Evolutionary conservation across 768 basidiomycete species (phyloP).

Genomic region (Coprinopsis strossmayeri): DNA sequence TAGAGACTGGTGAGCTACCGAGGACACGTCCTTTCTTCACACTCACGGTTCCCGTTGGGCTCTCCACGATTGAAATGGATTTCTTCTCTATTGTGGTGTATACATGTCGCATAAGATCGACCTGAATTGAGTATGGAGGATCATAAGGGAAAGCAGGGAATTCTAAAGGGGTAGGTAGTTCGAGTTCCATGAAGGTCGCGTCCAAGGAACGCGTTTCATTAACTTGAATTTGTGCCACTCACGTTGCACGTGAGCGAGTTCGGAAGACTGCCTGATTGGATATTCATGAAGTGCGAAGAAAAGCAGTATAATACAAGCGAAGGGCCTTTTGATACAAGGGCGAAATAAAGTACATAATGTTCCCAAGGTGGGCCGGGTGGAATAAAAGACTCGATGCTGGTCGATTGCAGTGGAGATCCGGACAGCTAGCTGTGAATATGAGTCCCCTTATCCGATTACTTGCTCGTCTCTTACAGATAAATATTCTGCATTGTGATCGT

Average conservation of each 20-base stretch:
- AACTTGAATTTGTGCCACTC: not conserved
- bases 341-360: not conserved
- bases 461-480: no score
- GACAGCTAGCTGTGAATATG: no score
- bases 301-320: not conserved
- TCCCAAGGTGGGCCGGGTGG: not conserved
- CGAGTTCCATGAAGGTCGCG: slow-evolving; percentile 29
- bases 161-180: slow-evolving; percentile 53
- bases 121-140: slow-evolving; percentile 79
- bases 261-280: no score
- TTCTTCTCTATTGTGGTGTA: slow-evolving; percentile 72
- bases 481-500: no score
- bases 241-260: not conserved
- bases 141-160: slow-evolving; percentile 85
- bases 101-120: slow-evolving; percentile 81
- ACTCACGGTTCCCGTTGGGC: slow-evolving; percentile 82
- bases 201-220: no score
- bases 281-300: not conserved
- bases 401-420: no score
- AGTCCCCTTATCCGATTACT: no score
- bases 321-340: not conserved
- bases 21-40: not conserved
- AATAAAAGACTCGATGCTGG: no score
- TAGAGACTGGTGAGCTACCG: slow-evolving; percentile 20
- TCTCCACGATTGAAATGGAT: slow-evolving; percentile 79